Base-by-base conservation (phyloP, 768 basidiomycete species). In the Astraeus odoratus region DNA sequence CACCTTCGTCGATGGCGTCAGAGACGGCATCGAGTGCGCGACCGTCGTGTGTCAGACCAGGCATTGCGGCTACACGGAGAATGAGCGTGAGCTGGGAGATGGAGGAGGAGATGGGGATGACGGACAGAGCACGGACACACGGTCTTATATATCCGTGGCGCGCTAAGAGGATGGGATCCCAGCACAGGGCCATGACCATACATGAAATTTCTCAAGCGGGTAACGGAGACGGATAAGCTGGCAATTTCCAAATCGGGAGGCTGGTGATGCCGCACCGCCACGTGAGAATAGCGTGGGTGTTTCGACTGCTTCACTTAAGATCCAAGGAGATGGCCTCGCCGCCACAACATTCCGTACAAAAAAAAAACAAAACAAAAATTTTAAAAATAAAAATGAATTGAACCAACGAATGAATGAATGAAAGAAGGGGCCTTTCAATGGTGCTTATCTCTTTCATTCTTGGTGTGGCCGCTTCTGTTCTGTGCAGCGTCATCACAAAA, bases 1-100 rank as follows among this genome's bases (percentile, higher is more conserved):
- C 26, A 76, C 74, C 74, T 50, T 70, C 57, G 51, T 76, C 75
- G 19, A 76, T 54, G 30, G 74, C 74, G 48, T 76, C 75, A 29
- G 72, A 76, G 42, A 69, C 53, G 27, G 51, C 42, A 41, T 77
- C 76, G 42, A 77, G 63, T 23, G 53, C 61, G 30, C 42, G 49
- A 4, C 57, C 71, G 12, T 64, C 53, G 27, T 51, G 46, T 30
- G 41, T 49, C 43, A 58, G 42, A 16, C 54, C 64, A 8, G 64
- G 59, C 62, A 64, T 64, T 35, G 30, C 13, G 29, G 22, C 31
- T 18, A 19, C 20, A 30, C 15, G 27, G n/a, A 26, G 38, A 44
- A 10, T 26, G 22, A 26, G 23, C 19, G n/a, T n/a, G n/a, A n/a
- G n/a, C n/a, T n/a, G 26, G 23, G 18, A 20, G 15, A 23, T 9